A percentile compares a stretch with the other conserved stretches of the same genome.
Evolutionary conservation across 805 yeast species (phyloP).

Genomic region (Deakozyma indianensis): DNA sequence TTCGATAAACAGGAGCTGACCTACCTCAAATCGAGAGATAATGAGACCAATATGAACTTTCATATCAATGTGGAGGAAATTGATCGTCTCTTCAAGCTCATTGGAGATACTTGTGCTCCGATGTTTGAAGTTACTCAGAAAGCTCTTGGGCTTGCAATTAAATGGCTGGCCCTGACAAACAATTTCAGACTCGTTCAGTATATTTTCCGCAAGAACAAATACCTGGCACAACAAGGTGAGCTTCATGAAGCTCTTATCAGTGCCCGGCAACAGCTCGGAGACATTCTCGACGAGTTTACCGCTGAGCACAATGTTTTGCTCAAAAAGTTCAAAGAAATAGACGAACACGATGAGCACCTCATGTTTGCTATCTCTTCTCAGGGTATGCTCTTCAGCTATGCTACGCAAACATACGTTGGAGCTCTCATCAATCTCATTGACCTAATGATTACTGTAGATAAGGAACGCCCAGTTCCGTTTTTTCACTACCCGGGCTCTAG

Average conservation of each 20-base stretch:
- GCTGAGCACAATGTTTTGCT: slow-evolving; percentile 1
- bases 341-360: slow-evolving; percentile 7
- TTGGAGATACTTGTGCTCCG: background rate
- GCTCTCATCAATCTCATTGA: background rate
- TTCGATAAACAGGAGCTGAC: background rate
- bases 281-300: slow-evolving; percentile 2
- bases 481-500: background rate
- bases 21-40: background rate
- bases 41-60: background rate
- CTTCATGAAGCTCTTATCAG: background rate
- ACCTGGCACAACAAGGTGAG: background rate
- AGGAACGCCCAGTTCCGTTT: background rate
- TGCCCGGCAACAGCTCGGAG: background rate
- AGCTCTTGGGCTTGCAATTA: background rate
- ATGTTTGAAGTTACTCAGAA: background rate
- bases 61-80: background rate
- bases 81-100: background rate
- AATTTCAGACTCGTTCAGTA: background rate
- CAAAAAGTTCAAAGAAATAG: slow-evolving; percentile 4
- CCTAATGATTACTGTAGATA: background rate
- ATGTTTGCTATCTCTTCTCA: background rate
- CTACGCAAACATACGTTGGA: background rate
- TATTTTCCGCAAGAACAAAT: background rate
- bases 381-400: background rate
- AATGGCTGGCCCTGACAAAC: background rate